Percentiles rank a stretch among this genome's conserved stretches.
Conservation (phyloP, 495 filamentous ascomycete genomes). For the Podospora anserina region DNA sequence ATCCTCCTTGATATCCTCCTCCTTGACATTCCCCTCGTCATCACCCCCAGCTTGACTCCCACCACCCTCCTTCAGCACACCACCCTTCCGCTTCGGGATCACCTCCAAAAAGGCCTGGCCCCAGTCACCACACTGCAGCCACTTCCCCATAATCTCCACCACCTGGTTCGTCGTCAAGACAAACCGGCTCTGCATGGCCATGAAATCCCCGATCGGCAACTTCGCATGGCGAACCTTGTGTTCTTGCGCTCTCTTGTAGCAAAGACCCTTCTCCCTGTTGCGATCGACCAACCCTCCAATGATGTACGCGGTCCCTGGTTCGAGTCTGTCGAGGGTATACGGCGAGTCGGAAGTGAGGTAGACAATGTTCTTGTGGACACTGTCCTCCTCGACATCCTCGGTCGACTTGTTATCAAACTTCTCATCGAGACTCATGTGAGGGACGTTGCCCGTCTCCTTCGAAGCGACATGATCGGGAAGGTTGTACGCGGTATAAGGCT, state of each 20-base stretch:
- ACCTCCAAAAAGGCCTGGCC: slow-evolving; percentile 80
- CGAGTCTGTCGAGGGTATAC: slow-evolving; percentile 72
- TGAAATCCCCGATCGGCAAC: slow-evolving; percentile 86
- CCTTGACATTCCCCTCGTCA: slow-evolving; percentile 22
- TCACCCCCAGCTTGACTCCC: slow-evolving; percentile 29
- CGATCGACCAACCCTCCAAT: slow-evolving; percentile 93
- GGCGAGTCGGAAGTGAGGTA: slow-evolving; percentile 88
- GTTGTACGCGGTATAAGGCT: slow-evolving; percentile 44
- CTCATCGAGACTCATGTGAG: slow-evolving; percentile 11
- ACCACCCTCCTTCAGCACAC: slow-evolving; percentile 47
- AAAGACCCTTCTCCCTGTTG: slow-evolving; percentile 91
- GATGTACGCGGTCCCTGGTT: slow-evolving; percentile 84
- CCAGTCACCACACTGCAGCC: slow-evolving; percentile 88
- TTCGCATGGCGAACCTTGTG: slow-evolving; percentile 80
- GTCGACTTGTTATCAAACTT: slow-evolving; percentile 2
- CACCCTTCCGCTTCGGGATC: slow-evolving; percentile 81
- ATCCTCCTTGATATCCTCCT: neutral
- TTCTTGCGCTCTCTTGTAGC: slow-evolving; percentile 75
- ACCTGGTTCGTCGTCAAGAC: slow-evolving; percentile 94
- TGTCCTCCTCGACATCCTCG: slow-evolving; percentile 33
- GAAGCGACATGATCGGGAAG: slow-evolving; percentile 9
- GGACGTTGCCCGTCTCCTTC: slow-evolving; percentile 24
- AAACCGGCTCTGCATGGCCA: slow-evolving; percentile 78
- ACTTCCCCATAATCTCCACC: slow-evolving; percentile 89
- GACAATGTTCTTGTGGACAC: slow-evolving; percentile 54